Evolutionary conservation across 768 basidiomycete species (phyloP).

Genomic region (Lactarius evosmus): DNA sequence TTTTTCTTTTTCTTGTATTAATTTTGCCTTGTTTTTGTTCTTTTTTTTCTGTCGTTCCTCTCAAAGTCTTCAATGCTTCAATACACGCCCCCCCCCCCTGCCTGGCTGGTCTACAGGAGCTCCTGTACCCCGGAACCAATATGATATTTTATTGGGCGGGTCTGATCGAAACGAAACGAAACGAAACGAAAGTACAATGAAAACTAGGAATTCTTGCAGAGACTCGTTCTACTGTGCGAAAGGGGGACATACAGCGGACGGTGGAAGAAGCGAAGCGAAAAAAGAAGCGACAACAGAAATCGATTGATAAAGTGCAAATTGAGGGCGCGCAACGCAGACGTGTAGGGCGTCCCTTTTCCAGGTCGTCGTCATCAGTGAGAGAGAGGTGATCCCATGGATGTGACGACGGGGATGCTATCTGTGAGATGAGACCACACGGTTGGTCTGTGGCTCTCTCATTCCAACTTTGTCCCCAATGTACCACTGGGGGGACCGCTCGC

Average conservation of each 20-base stretch:
- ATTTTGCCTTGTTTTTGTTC: too few relatives aligned
- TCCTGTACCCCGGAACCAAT: too few relatives aligned
- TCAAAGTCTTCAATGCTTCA: too few relatives aligned
- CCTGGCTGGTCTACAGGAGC: too few relatives aligned
- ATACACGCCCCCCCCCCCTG: too few relatives aligned
- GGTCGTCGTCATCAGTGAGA: not conserved
- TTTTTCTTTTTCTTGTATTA: not conserved
- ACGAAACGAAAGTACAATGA: too few relatives aligned
- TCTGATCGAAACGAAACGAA: too few relatives aligned
- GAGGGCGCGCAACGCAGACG: not conserved
- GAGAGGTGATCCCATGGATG: not conserved
- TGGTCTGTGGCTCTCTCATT: not conserved
- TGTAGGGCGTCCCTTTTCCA: not conserved
- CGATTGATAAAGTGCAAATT: not conserved
- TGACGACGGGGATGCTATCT: not conserved
- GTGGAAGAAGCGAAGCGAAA: not conserved
- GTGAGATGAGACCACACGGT: too few relatives aligned
- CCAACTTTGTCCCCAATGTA: too few relatives aligned
- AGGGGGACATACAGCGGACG: not conserved
- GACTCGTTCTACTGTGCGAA: not conserved
- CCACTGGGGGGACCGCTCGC: too few relatives aligned
- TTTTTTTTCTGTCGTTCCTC: too few relatives aligned
- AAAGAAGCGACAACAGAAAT: not conserved
- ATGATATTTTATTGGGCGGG: not conserved
- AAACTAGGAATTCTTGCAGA: not conserved